phyloP scores from a whole-genome alignment of 495 filamentous ascomycete genomes.

The Penicillium bialowiezense region DNA sequence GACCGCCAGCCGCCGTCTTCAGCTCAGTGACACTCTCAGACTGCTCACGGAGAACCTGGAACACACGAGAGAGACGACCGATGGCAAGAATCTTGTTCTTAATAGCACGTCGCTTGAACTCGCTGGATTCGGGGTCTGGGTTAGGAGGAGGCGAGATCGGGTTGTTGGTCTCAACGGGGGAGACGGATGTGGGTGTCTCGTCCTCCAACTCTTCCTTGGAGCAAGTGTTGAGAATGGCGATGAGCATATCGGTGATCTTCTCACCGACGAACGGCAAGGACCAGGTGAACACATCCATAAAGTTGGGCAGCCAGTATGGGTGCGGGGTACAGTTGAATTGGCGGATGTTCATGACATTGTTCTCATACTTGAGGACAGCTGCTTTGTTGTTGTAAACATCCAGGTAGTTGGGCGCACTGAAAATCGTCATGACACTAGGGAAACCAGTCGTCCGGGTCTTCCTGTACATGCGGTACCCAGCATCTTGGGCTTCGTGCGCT shows the following conservation, averaged over 20 bases:
- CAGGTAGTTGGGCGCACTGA: slow-evolving; percentile 96
- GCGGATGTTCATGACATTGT: slow-evolving; percentile 99
- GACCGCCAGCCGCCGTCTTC: slow-evolving; percentile 92
- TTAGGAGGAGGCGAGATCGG: slow-evolving; percentile 57
- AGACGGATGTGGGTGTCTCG: slow-evolving; percentile 64
- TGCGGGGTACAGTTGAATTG: slow-evolving; percentile 99
- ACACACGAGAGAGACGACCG: slow-evolving; percentile 92
- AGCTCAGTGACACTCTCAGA: slow-evolving; percentile 95
- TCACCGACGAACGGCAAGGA: slow-evolving; percentile 97
- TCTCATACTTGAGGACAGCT: slow-evolving; percentile 97
- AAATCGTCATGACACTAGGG: slow-evolving; percentile 99
- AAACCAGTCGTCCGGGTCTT: slow-evolving; percentile 98
- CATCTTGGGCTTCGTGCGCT: slow-evolving; percentile 98
- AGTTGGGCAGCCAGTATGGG: slow-evolving; percentile 98
- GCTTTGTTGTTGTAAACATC: slow-evolving; percentile 99
- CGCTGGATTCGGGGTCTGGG: slow-evolving; percentile 76
- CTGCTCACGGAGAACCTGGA: slow-evolving; percentile 97
- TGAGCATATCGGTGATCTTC: slow-evolving; percentile 99
- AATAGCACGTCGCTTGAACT: slow-evolving; percentile 91
- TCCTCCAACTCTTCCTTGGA: slow-evolving; percentile 94
- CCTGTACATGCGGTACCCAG: slow-evolving; percentile 97
- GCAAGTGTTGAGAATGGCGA: slow-evolving; percentile 95
- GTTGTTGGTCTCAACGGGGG: slow-evolving; percentile 53
- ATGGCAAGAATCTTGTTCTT: slow-evolving; percentile 99
- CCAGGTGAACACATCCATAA: slow-evolving; percentile 99